These are phyloP conservation scores for Daucus carota DNA, from an alignment of 129 eudicot genomes.

Conservation along the genomic window DNA sequence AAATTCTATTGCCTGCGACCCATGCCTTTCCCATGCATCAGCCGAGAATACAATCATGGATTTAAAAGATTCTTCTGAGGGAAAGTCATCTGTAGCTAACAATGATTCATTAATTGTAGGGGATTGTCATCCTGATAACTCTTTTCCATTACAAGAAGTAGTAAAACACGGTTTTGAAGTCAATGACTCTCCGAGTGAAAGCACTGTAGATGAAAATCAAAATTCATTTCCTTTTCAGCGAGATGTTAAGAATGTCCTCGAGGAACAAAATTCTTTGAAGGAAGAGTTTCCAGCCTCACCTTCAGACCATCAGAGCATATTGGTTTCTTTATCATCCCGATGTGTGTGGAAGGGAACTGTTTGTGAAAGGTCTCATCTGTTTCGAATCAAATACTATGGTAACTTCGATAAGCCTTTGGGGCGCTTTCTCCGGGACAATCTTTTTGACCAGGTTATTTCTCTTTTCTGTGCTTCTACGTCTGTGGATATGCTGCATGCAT, in stretches of 20 bases:
- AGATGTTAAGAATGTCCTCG: constrained; percentile 32
- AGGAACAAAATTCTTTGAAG: constrained; percentile 38
- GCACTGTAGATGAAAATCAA: constrained; percentile 15
- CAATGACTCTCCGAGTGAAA: constrained; percentile 20
- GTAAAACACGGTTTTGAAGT: constrained; percentile 7
- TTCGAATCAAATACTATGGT: constrained; percentile 91
- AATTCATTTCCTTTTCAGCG: constrained; percentile 23
- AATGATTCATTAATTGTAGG: constrained; percentile 10
- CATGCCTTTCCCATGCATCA: constrained; percentile 18
- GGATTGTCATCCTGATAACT: constrained; percentile 16
- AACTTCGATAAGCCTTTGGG: constrained; percentile 92
- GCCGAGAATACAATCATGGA: constrained; percentile 16
- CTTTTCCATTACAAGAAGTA: constrained; percentile 21
- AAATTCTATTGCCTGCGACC: constrained; percentile 21
- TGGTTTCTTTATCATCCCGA: constrained; percentile 87
- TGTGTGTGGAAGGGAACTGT: constrained; percentile 99
- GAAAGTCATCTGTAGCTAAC: constrained; percentile 20
- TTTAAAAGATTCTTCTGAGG: constrained; percentile 16
- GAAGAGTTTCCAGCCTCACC: constrained; percentile 94
- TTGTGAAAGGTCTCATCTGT: constrained; percentile 91
- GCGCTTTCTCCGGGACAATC: constrained; percentile 76
- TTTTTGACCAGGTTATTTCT: constrained; percentile 73
- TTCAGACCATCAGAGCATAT: constrained; percentile 87
- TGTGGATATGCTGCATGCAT: constrained; percentile 5
- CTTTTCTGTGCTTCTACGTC: constrained; percentile 3